Conservation (phyloP, 352 stramenopile species). For the Pythium aristosporum region DNA sequence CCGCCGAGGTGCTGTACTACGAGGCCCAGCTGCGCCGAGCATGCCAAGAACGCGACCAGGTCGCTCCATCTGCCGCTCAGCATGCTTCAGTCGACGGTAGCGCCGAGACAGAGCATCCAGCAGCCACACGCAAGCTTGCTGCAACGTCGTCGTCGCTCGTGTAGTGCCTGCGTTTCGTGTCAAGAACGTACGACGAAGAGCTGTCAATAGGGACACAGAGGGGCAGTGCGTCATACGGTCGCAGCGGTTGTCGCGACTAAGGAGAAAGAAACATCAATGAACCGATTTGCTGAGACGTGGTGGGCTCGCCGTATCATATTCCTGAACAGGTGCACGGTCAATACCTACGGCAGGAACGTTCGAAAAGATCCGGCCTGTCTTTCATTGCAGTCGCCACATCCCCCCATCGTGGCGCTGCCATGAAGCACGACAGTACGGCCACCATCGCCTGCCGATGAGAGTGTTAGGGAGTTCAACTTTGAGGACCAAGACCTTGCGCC, state of each 20-base stretch:
- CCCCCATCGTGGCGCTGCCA: not conserved
- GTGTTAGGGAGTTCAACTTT: not conserved
- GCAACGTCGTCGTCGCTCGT: no score
- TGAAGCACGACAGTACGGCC: slow-evolving; percentile 2
- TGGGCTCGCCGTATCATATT: not conserved
- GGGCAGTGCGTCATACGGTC: no score
- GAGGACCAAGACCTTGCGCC: not conserved
- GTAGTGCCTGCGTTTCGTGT: no score
- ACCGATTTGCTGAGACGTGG: slow-evolving; percentile 16
- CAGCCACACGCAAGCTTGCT: no score
- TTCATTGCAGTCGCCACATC: not conserved
- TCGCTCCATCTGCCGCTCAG: no score
- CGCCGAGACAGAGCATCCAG: no score
- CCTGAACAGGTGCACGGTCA: slow-evolving; percentile 3
- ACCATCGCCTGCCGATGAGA: not conserved
- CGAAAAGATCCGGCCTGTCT: slow-evolving; percentile 2
- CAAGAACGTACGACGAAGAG: no score
- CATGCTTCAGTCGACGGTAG: no score
- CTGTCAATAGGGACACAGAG: no score
- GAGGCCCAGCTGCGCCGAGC: no score
- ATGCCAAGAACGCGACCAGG: no score
- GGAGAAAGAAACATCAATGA: slow-evolving; percentile 17
- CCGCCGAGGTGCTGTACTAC: no score
- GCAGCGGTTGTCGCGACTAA: not conserved
- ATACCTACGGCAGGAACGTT: not conserved